phyloP scores from a whole-genome alignment of 208 protist species.

The Trypanosoma brucei region DNA sequence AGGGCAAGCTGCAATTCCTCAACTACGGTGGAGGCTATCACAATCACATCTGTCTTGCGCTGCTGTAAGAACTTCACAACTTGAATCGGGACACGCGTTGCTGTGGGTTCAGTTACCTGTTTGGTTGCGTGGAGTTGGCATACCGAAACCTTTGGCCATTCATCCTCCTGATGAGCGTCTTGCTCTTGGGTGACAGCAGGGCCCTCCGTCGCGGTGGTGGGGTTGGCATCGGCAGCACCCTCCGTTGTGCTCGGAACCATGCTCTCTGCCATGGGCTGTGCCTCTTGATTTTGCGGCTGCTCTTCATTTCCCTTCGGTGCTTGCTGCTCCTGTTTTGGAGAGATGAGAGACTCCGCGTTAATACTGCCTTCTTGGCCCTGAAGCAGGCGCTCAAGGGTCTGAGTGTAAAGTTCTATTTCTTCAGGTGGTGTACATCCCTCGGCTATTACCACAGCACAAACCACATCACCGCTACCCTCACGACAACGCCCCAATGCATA shows the following conservation, averaged over 20 bases:
- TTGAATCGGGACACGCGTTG: conserved; percentile 42
- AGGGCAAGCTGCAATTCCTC: conserved; percentile 49
- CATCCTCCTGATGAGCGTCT: background rate
- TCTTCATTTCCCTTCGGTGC: background rate
- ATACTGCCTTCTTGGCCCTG: background rate
- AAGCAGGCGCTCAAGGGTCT: conserved; percentile 5
- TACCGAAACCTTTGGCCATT: conserved; percentile 43
- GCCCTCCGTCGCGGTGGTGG: background rate
- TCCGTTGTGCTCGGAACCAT: background rate
- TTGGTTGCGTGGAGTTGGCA: conserved; percentile 61
- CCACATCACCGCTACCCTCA: conserved; percentile 10
- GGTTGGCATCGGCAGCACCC: background rate
- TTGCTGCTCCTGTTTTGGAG: background rate
- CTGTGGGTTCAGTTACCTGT: conserved; percentile 30
- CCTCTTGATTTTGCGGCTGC: background rate
- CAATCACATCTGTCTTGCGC: conserved; percentile 57
- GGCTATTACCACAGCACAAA: conserved; percentile 16
- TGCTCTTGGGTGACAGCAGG: background rate
- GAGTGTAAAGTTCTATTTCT: conserved; percentile 9
- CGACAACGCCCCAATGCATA: conserved; percentile 22
- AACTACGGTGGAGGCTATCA: conserved; percentile 42
- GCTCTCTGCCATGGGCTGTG: too few species aligned
- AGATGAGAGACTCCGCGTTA: background rate
- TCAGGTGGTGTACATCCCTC: conserved; percentile 13
- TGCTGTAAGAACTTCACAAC: conserved; percentile 49